Evolutionary conservation across 352 stramenopile genomes (phyloP).

Genomic region (Globisporangium barbulae): DNA sequence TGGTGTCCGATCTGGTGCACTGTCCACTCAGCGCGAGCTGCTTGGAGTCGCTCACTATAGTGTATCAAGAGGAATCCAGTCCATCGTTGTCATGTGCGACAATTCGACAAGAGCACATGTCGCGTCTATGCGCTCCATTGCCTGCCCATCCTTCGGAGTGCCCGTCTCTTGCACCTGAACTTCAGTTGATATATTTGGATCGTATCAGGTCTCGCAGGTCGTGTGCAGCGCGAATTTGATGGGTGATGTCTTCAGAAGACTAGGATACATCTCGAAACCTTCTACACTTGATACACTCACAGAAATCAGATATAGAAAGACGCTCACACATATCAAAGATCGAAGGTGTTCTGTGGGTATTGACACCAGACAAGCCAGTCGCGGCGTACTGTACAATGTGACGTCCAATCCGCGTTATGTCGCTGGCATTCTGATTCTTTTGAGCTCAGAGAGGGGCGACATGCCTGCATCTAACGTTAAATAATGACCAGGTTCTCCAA

Average conservation of each 20-base stretch:
- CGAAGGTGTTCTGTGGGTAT: neutral
- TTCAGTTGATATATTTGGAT: constrained; percentile 12
- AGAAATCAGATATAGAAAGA: too few species aligned
- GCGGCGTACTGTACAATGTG: constrained; percentile 1
- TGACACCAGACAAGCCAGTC: constrained; percentile 11
- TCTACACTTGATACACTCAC: too few species aligned
- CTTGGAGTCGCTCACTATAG: neutral
- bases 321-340: neutral
- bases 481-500: neutral
- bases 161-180: neutral
- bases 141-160: neutral
- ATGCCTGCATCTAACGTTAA: too few species aligned
- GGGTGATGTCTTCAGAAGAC: neutral
- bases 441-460: too few species aligned
- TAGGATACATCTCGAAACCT: neutral
- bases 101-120: constrained; percentile 4
- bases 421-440: constrained; percentile 5
- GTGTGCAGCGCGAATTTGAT: neutral
- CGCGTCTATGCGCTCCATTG: neutral
- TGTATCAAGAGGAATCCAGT: constrained; percentile 1
- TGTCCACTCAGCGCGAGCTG: too few species aligned
- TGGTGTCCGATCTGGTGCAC: too few species aligned
- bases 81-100: neutral
- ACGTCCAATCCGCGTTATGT: constrained; percentile 8
- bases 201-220: neutral